Base-by-base conservation (phyloP, 768 basidiomycete species). In the Russula olivacea region DNA sequence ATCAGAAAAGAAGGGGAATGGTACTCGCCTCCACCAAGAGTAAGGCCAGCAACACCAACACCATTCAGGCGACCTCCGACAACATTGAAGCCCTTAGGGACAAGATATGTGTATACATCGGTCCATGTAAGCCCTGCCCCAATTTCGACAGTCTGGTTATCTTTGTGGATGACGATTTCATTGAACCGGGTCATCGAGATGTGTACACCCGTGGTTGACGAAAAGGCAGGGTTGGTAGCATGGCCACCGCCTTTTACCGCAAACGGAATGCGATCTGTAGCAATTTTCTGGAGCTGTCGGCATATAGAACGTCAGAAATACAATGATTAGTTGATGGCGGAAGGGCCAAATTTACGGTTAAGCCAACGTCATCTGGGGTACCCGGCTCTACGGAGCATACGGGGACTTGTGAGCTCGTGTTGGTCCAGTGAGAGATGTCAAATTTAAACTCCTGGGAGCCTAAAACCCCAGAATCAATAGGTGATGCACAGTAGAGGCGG, bases 181-280 rank as follows among this genome's bases (percentile, higher is more conserved):
- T 52, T 65, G 51, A 71, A 69, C 9, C 58, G 40, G 19, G 61
- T 3, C 68, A 71, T 61, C 1, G 68, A 57, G 17, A 71, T 69
- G 8, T 70, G 69, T 30, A 71, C 65, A 30, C 70, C 70, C 0
- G 55, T 28, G 3, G 70, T 71, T 17, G 70, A 71, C 45, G 68
- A 71, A 58, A 71, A 70, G 6, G 66, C 70, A 11, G 41, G 65
- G 25, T 69, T 69, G 8, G 45, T 12, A 1, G 63, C 11, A 36
- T 71, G 70, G 1, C 70, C 70, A 23, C 70, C 69, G 1, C 68
- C 66, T 60, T 71, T 71, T 21, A 70, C 62, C 52, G 61, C 61
- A 10, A 62, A 62, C 1, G 61, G 49, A 17, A 45, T 23, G 40
- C 55, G 61, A 32, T 38, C 10, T 5, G 0, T 9, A 5, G 32